A percentile compares a stretch with the other conserved stretches of the same genome.
phyloP scores from a whole-genome alignment of 2,329 filamentous ascomycete genomes.

The Fusarium tanahbumbuense region DNA sequence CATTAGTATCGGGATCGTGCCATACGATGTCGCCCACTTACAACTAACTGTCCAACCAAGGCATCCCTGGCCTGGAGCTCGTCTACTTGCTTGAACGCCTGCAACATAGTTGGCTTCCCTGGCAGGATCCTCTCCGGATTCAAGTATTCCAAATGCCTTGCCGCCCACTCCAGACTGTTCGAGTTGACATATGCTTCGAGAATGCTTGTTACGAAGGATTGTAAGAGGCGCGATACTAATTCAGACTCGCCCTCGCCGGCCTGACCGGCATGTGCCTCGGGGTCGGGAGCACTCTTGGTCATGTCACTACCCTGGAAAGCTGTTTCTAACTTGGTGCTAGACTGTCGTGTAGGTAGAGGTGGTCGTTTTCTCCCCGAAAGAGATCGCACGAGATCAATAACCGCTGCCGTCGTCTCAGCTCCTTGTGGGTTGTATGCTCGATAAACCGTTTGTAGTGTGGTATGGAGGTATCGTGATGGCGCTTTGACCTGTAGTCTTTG shows the following conservation, averaged over 20 bases:
- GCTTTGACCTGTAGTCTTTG: slow-evolving; percentile 80
- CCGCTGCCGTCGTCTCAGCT: slow-evolving; percentile 75
- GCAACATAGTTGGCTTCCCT: slow-evolving; percentile 69
- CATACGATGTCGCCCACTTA: slow-evolving; percentile 52
- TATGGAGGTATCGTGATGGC: slow-evolving; percentile 81
- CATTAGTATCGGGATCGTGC: slow-evolving; percentile 22
- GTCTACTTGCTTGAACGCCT: slow-evolving; percentile 73
- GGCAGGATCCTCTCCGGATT: slow-evolving; percentile 73
- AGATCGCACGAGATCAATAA: slow-evolving; percentile 77
- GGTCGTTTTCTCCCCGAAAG: slow-evolving; percentile 76
- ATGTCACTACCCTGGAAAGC: slow-evolving; percentile 65
- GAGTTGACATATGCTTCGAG: slow-evolving; percentile 78
- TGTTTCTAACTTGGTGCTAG: slow-evolving; percentile 66
- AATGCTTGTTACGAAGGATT: slow-evolving; percentile 82
- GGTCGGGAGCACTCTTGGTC: slow-evolving; percentile 70
- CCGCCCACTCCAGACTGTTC: slow-evolving; percentile 70
- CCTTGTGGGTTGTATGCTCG: slow-evolving; percentile 72
- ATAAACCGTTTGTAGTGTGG: slow-evolving; percentile 78
- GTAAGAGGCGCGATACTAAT: slow-evolving; percentile 73
- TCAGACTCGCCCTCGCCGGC: slow-evolving; percentile 66
- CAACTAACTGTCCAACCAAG: slow-evolving; percentile 77
- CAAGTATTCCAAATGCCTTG: slow-evolving; percentile 75
- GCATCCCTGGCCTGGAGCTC: slow-evolving; percentile 70
- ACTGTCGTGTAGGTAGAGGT: slow-evolving; percentile 68
- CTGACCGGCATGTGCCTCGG: slow-evolving; percentile 61